phyloP scores from a whole-genome alignment of 1,284 basidiomycete genomes.

The Papiliotrema fonsecae region DNA sequence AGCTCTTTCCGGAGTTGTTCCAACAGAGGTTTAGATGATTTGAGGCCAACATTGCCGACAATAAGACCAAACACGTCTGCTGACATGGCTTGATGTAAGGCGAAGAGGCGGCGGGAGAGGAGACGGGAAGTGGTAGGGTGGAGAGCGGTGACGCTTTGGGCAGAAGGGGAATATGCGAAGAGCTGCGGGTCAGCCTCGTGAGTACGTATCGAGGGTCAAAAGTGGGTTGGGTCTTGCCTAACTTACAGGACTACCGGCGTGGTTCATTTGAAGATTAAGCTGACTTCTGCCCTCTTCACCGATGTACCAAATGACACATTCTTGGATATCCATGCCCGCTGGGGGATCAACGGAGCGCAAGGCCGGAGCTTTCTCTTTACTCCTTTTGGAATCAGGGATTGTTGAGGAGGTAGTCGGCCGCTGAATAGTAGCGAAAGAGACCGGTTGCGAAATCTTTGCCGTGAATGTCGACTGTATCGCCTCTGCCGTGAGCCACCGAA shows the following conservation, averaged over 20 bases:
- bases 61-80: constrained; percentile 93
- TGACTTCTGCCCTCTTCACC: constrained; percentile 76
- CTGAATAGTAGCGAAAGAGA: constrained; percentile 32
- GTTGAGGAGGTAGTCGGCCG: constrained; percentile 13
- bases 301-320: constrained; percentile 65
- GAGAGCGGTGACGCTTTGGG: constrained; percentile 54
- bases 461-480: constrained; percentile 24
- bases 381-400: constrained; percentile 4
- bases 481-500: constrained; percentile 11
- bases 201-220: not conserved
- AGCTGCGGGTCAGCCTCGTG: constrained; percentile 8
- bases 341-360: constrained; percentile 40
- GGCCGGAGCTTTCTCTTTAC: constrained; percentile 29
- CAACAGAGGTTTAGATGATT: constrained; percentile 72
- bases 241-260: constrained; percentile 53
- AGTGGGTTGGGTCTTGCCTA: constrained; percentile 20
- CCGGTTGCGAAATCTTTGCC: constrained; percentile 10
- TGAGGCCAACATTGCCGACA: constrained; percentile 88
- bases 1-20: constrained; percentile 67
- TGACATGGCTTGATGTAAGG: constrained; percentile 82
- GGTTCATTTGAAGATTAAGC: constrained; percentile 80
- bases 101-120: constrained; percentile 85
- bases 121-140: constrained; percentile 69
- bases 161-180: constrained; percentile 61
- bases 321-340: constrained; percentile 30